Evolutionary conservation across 768 basidiomycete genomes (phyloP), one percentile per base, ranked within the genome.

Genomic region (Termitomyces sp.): DNA sequence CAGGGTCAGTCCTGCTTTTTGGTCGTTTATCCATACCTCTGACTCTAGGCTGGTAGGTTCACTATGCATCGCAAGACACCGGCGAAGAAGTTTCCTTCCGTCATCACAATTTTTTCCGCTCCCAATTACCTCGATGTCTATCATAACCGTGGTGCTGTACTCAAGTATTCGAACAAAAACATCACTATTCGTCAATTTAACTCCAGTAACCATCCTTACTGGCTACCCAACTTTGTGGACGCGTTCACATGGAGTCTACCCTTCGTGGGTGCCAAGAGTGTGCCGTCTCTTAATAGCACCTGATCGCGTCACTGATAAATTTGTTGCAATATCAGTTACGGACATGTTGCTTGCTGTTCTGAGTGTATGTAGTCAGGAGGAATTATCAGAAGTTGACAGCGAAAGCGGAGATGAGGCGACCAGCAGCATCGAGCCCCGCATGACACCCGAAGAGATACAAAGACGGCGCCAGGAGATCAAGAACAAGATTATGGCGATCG

Each of bases 221-320:
- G 93, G 93, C 69, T 98, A 30, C 95, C 95, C 0, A 97, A 97
- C 73, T 97, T 97, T 64, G 95, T 95, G 83, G 92, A 98, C 65
- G 94, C 93, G 30, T 98, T 98, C 67, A 96, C 94, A 11, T 98
- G 95, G 96, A 92, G 89, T 78, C 68, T 98, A 54, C 96, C 96
- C 0, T 98, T 98, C 67, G 94, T 98, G 5, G 95, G 94, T 51
- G 86, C 92, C 60, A 98, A 98, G 75, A 97, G 95, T 95, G 58
- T 53, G 90, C 46, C 6, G 19, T 41, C 6, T 37, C 14, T 4
- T 30, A 9, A 35, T 17, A 24, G 5, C 8, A 4, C 22, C 14
- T 2, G 17, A 34, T 30, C 21, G 2, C 3, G 3, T 40, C 30
- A 38, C 15, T 24, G 12, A 12, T 9, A 9, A 30, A 17, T 17